Conservation (phyloP, 2,329 filamentous ascomycete genomes). For the Boeremia exigua region DNA sequence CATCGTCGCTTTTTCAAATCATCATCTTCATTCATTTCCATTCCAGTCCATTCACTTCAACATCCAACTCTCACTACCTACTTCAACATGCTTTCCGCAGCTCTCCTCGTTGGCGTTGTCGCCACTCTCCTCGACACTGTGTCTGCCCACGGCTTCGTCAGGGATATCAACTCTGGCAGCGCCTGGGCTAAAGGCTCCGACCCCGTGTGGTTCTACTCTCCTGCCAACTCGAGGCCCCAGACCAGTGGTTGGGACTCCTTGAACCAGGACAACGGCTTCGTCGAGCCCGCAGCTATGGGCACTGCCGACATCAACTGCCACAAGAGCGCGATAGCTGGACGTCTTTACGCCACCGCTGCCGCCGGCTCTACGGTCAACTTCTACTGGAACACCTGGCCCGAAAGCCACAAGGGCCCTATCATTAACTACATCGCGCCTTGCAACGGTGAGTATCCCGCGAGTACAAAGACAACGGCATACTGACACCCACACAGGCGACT, state of each 20-base stretch:
- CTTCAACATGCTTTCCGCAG: conserved; percentile 26
- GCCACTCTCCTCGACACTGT: conserved; percentile 29
- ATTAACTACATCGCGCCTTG: conserved; percentile 49
- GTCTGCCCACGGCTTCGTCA: conserved; percentile 43
- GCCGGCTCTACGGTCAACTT: conserved; percentile 44
- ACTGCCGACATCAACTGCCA: conserved; percentile 48
- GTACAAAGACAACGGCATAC: neutral
- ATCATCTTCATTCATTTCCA: conserved; percentile 5
- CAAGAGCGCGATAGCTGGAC: conserved; percentile 45
- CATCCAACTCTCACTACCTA: neutral
- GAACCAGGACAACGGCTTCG: conserved; percentile 49
- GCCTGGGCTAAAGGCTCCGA: conserved; percentile 38
- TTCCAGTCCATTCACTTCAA: neutral
- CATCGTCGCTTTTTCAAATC: neutral
- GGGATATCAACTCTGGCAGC: conserved; percentile 30
- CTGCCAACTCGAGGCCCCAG: conserved; percentile 29
- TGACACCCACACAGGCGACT: conserved; percentile 31
- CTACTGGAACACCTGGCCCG: conserved; percentile 47
- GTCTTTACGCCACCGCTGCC: conserved; percentile 42
- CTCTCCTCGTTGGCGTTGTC: conserved; percentile 26
- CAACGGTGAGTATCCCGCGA: conserved; percentile 27
- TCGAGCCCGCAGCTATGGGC: conserved; percentile 36
- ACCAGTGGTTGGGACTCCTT: conserved; percentile 45
- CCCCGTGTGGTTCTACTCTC: conserved; percentile 42
- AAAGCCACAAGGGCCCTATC: conserved; percentile 46